Conservation (phyloP, 495 filamentous ascomycete species). For the Xylaria flabelliformis region DNA sequence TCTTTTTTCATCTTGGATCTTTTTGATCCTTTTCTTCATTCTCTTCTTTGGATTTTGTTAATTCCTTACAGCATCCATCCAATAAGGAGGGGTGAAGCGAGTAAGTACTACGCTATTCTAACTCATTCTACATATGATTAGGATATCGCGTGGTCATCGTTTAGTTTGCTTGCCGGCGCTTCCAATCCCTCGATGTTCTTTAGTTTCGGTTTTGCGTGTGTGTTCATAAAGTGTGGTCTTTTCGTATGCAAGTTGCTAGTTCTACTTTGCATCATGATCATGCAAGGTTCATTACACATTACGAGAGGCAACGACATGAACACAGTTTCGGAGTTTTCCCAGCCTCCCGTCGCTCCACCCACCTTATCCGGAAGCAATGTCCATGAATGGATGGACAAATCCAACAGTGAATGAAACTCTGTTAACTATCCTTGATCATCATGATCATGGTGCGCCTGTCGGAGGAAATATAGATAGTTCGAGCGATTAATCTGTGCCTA, state of each 20-base stretch:
- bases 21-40: too few species aligned
- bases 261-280: not conserved
- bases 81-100: not conserved
- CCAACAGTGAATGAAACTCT: not conserved
- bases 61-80: too few species aligned
- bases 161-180: not conserved
- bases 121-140: not conserved
- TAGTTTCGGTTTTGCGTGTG: not conserved
- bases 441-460: not conserved
- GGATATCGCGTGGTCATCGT: not conserved
- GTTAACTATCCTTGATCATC: not conserved
- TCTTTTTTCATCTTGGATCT: too few species aligned
- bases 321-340: not conserved
- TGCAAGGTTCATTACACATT: constrained; percentile 23
- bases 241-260: constrained; percentile 4
- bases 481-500: constrained; percentile 66
- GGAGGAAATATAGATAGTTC: not conserved
- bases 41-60: too few species aligned
- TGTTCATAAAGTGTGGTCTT: not conserved
- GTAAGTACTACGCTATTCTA: not conserved
- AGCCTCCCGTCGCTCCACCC: constrained; percentile 1
- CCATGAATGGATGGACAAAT: not conserved
- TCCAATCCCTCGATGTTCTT: not conserved
- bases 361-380: not conserved
- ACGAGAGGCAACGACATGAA: constrained; percentile 20